Conservation (phyloP, 345 rosid species). For the Toxicodendron radicans region DNA sequence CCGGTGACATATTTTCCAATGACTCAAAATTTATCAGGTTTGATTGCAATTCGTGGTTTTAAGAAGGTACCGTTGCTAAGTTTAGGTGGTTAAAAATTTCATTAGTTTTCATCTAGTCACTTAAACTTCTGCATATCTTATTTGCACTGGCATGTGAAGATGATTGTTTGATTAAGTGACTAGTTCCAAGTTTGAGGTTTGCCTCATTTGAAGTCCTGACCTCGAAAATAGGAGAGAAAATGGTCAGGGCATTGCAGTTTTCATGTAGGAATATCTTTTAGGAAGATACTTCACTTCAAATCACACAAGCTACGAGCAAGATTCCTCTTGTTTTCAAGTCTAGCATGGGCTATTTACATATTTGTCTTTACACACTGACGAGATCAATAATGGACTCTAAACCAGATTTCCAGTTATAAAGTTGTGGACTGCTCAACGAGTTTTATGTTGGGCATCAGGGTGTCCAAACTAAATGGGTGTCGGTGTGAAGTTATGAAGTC, state of each 20-base stretch:
- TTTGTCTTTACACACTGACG: background rate
- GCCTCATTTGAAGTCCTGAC: background rate
- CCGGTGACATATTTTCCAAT: background rate
- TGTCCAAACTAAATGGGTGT: too few species aligned
- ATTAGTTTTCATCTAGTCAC: background rate
- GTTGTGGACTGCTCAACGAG: background rate
- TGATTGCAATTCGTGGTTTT: background rate
- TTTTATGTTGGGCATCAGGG: too few species aligned
- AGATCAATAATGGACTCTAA: background rate
- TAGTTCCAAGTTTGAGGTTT: background rate
- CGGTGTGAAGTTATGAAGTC: background rate
- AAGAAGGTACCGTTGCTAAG: background rate
- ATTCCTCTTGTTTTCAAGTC: background rate
- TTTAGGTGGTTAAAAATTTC: background rate
- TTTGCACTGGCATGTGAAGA: background rate
- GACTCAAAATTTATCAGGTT: background rate
- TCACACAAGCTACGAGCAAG: background rate
- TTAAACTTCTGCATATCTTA: constrained; percentile 12
- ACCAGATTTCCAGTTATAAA: background rate
- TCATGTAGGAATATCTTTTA: background rate
- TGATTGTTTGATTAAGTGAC: background rate
- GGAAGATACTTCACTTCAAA: background rate
- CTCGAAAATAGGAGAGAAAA: background rate
- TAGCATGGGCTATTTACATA: background rate
- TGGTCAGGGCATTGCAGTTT: background rate